Evolutionary conservation across 768 basidiomycete genomes (phyloP), one percentile per base, ranked within the genome.

Genomic region (Gymnopilus dilepis): DNA sequence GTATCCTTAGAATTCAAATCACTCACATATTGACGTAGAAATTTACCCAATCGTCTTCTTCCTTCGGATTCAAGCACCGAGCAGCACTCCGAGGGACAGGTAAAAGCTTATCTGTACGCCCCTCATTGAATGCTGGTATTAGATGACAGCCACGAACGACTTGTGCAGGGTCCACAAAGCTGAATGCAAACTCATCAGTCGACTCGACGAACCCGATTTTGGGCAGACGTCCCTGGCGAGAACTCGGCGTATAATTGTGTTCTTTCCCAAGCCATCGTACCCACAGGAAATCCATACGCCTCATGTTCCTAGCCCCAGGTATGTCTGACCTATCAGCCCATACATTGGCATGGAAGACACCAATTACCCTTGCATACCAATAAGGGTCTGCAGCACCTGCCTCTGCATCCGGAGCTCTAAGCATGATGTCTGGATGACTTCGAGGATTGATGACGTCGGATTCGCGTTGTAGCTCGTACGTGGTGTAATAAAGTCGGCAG

Each of bases 1-100:
- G 6, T 12, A 6, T 34, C 33, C 33, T 6, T 34, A 56, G 9
- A 50, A 50, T 22, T 30, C 31, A 26, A 61, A 56, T 37, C 1
- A 72, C 73, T 61, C 50, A 80, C 80, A 74, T 72, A 21, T 69
- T 73, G 4, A 80, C 74, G 65, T 77, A 81, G 54, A 70, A 80
- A 40, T 64, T 37, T n/a, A 43, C 48, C 68, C 72, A 76, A 54
- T 69, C 66, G 19, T 62, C 59, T 0, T 22, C 17, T 54, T 59
- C 37, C 0, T 55, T 15, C 19, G 42, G 56, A 41, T 60, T 53
- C 37, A 57, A 47, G 17, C 55, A 56, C 6, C 56, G 55, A 5
- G 54, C 19, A 11, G 13, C 45, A 48, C 45, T 56, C 13, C 1
- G 5, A 15, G 60, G 26, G 12, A 28, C 30, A 4, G 34, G 24